phyloP scores from a whole-genome alignment of 148 eudicot genomes.

The Silene uniflora region DNA sequence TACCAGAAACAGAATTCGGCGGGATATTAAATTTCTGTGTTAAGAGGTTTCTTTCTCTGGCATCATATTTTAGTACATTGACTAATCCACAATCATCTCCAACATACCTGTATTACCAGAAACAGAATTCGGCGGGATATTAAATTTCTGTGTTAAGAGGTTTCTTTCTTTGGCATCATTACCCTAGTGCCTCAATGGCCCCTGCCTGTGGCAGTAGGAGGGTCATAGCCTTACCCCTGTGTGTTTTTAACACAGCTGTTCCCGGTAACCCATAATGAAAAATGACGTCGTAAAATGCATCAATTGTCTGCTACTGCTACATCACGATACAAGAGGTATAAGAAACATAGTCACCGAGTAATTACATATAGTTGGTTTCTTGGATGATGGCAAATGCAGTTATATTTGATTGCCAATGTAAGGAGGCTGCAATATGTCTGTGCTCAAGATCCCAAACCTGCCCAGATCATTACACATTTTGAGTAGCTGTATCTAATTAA shows the following conservation, averaged over 20 bases:
- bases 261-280: background rate
- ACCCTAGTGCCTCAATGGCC: background rate
- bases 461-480: slow-evolving; percentile 19
- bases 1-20: slow-evolving; percentile 67
- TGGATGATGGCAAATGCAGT: slow-evolving; percentile 73
- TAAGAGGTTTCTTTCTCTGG: slow-evolving; percentile 48
- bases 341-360: slow-evolving; percentile 3
- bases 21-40: slow-evolving; percentile 65
- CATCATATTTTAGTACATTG: slow-evolving; percentile 62
- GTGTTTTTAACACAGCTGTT: background rate
- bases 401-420: slow-evolving; percentile 84
- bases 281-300: background rate
- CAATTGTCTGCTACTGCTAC: background rate
- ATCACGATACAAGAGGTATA: background rate
- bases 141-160: slow-evolving; percentile 60
- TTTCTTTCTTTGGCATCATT: slow-evolving; percentile 46
- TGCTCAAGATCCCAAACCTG: slow-evolving; percentile 94
- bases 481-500: slow-evolving; percentile 14
- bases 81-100: slow-evolving; percentile 83
- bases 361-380: slow-evolving; percentile 78
- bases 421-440: slow-evolving; percentile 56
- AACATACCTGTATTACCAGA: slow-evolving; percentile 85
- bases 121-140: slow-evolving; percentile 54
- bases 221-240: background rate
- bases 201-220: background rate